Conservation (phyloP, 306 rosid genomes). For the Oxytropis ochrocephala region DNA sequence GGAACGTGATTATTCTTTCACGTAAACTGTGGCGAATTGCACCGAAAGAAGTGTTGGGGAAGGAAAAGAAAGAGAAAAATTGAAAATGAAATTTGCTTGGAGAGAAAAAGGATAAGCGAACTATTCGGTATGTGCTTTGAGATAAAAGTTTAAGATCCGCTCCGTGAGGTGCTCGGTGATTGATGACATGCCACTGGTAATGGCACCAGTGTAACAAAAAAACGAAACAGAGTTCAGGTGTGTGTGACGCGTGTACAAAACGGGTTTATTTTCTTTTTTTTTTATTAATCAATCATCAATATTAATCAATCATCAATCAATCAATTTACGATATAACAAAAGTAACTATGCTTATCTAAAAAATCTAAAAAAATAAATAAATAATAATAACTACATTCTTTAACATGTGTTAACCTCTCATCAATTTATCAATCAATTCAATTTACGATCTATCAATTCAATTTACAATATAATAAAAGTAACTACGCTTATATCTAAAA, state of each 20-base stretch:
- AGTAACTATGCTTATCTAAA: no score
- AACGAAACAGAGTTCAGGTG: not conserved
- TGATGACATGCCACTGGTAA: not conserved
- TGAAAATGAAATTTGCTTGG: conserved; percentile 4
- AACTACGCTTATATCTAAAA: no score
- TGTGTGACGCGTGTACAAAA: not conserved
- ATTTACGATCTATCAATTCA: no score
- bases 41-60: not conserved
- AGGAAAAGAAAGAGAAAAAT: not conserved
- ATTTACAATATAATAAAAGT: no score
- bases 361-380: no score
- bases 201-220: not conserved
- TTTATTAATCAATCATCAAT: no score
- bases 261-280: not conserved
- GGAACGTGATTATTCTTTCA: not conserved
- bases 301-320: no score
- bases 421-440: no score
- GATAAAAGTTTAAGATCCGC: conserved; percentile 55
- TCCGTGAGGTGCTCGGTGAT: conserved; percentile 45
- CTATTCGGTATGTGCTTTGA: not conserved
- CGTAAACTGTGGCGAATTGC: conserved; percentile 23
- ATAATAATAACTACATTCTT: no score
- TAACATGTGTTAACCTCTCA: no score
- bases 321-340: no score
- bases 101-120: conserved; percentile 5